Percentiles rank a stretch among this genome's conserved stretches.
These are phyloP conservation scores for Starmera caribaea DNA, from an alignment of 805 yeast species.

Conservation along the genomic window DNA sequence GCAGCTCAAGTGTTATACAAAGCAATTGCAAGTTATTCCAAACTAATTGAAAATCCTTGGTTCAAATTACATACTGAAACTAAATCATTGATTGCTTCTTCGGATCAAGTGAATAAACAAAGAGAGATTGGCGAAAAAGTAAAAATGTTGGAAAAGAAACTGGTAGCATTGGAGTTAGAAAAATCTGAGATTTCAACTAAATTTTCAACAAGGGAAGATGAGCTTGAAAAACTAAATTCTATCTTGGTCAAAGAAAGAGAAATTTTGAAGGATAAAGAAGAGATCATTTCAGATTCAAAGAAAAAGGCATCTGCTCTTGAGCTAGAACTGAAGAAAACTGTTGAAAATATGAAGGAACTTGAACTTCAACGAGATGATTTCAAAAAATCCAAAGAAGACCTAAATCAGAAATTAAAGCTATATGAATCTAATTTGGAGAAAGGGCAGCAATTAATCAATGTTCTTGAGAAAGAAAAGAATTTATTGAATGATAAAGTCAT, in stretches of 20 bases:
- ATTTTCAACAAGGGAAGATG: slow-evolving; percentile 17
- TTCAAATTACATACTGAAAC: slow-evolving; percentile 58
- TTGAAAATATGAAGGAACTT: slow-evolving; percentile 15
- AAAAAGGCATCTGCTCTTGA: slow-evolving; percentile 26
- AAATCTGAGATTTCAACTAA: slow-evolving; percentile 19
- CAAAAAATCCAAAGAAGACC: slow-evolving; percentile 19
- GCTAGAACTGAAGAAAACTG: slow-evolving; percentile 14
- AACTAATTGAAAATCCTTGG: slow-evolving; percentile 61
- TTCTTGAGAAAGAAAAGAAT: slow-evolving; percentile 15
- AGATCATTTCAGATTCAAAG: slow-evolving; percentile 32
- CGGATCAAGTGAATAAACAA: slow-evolving; percentile 48
- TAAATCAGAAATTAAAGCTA: slow-evolving; percentile 13
- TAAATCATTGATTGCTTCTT: slow-evolving; percentile 66
- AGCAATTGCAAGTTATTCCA: slow-evolving; percentile 45
- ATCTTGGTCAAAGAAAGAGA: slow-evolving; percentile 29
- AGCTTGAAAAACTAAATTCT: slow-evolving; percentile 21
- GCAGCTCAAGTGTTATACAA: slow-evolving; percentile 62
- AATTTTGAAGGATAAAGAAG: slow-evolving; percentile 37
- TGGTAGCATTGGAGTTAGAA: slow-evolving; percentile 27
- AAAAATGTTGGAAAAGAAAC: slow-evolving; percentile 35
- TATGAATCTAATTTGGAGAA: slow-evolving; percentile 19
- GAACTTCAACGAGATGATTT: slow-evolving; percentile 17
- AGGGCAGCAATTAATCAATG: slow-evolving; percentile 12
- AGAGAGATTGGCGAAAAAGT: slow-evolving; percentile 50
- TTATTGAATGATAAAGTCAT: slow-evolving; percentile 9